Evolutionary conservation across 768 basidiomycete genomes (phyloP).

Genomic region (Boletellus emodensis): DNA sequence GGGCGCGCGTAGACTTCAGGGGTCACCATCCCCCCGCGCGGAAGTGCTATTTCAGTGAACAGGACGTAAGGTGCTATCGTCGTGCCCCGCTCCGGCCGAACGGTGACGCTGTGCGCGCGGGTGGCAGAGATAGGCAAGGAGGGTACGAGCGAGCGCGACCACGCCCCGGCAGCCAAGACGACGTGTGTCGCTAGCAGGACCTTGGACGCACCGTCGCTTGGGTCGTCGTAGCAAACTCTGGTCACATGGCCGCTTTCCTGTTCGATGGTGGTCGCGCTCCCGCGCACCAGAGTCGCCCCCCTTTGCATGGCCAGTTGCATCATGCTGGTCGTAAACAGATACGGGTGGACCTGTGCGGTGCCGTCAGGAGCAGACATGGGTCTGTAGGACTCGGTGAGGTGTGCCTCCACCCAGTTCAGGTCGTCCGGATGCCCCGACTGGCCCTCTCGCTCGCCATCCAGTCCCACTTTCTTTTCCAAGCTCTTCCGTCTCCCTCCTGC

Average conservation of each 20-base stretch:
- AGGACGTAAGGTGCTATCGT: constrained; percentile 71
- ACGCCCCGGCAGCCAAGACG: constrained; percentile 81
- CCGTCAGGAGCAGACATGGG: constrained; percentile 48
- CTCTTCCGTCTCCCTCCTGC: constrained; percentile 39
- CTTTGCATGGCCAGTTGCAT: constrained; percentile 55
- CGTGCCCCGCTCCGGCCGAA: constrained; percentile 43
- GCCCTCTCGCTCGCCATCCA: constrained; percentile 23
- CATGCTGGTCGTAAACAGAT: constrained; percentile 70
- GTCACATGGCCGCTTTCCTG: constrained; percentile 41
- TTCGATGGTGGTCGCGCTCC: constrained; percentile 45
- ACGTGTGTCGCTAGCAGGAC: constrained; percentile 62
- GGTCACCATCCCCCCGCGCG: constrained; percentile 31
- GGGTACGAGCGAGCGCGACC: constrained; percentile 64
- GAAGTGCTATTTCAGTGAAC: constrained; percentile 70
- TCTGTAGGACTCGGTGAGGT: constrained; percentile 58
- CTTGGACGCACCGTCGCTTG: constrained; percentile 19
- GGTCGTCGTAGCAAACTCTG: constrained; percentile 42
- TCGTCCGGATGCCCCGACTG: constrained; percentile 45
- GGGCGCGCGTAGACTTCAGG: constrained; percentile 76
- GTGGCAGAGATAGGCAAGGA: constrained; percentile 56
- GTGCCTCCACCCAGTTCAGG: constrained; percentile 49
- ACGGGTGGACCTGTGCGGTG: constrained; percentile 78
- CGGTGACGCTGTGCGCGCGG: constrained; percentile 71
- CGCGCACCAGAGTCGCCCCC: constrained; percentile 47
- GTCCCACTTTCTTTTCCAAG: constrained; percentile 53